Base-by-base conservation (phyloP, 176 grass and related monocot species). In the Chloris gayana region DNA sequence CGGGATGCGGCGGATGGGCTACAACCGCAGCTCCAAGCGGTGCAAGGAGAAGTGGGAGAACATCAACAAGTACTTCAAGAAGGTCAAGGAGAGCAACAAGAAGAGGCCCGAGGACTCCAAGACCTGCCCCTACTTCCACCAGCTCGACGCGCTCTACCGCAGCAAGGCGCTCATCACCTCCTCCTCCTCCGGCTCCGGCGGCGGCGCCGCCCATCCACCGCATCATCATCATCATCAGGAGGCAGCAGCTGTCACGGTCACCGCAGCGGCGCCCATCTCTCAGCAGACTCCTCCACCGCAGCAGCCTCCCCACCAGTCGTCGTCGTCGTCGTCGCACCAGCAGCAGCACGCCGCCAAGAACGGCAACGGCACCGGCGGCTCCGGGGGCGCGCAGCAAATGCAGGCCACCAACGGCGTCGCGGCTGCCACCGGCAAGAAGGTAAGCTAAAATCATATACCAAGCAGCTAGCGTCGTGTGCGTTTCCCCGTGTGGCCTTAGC, bases 31-130 rank as follows among this genome's bases (percentile, higher is more conserved):
- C 76, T 9, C 96, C 1, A 98, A 98, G 85, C 22, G 96, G 17
- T 98, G 96, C 92, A 98, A 98, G 84, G 96, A 98, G 88, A 99
- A 99, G 79, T 99, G 96, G 96, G 96, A 99, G 86, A 99, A 99
- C 84, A 99, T 99, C 81, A 99, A 99, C 84, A 99, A 99, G 80
- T 99, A 99, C 88, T 99, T 95, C 90, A 99, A 95, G 90, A 99
- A 95, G 90, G 96, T 99, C 41, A 99, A 99, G 57, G 96, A 99
- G 84, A 93, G 93, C 80, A 95, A 89, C 88, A 93, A 88, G 84
- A 99, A 90, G 81, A 67, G 96, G 2, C 84, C 84, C 10, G 92
- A 99, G 88, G 92, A 95, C 81, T 90, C 92, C 44, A 99, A 99
- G 86, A 99, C 96, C 0, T 99, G 96, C 86, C 96, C 96, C 41